Evolutionary conservation across 2,329 filamentous ascomycete genomes (phyloP), one percentile per base, ranked within the genome.

Genomic region (Xylariomycetidae sp.): DNA sequence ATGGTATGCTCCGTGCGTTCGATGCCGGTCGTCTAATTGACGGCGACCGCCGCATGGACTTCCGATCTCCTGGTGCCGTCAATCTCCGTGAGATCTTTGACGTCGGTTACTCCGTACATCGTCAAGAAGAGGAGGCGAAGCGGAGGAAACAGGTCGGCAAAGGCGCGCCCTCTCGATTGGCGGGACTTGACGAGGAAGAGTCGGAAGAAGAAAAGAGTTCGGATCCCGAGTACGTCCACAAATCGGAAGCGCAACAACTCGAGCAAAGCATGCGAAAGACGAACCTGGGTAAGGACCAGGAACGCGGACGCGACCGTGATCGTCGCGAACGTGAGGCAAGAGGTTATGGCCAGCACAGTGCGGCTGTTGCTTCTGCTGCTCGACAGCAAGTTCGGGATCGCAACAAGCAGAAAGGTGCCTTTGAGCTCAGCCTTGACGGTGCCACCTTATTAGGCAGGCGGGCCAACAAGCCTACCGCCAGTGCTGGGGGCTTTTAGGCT

Each of bases 31-130:
- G 68, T 31, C 55, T 77, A 12, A 60, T 68, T 26, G 73, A 76
- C 20, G 60, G 68, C 23, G 82, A 83, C 18, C 80, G 77, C 42
- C 79, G 85, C 13, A 79, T 82, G 63, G 92, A 98, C 59, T 98
- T 96, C 79, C 79, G 92, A 37, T 96, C 89, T 0, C 92, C 92
- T 0, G 92, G 89, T 31, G 89, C 87, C 3, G 82, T 98, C 61
- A 96, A 96, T 56, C 68, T 98, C 10, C 86, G 92, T 39, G 92
- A 98, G 60, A 89, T 96, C 3, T 98, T 98, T 47, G 92, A 98
- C 53, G 90, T 98, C 30, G 83, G 87, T n/a, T 98, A 98, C 53
- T 90, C 92, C 7, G 92, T 98, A 7, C 92, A 96, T 57, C 74
- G 92, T 29, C 88, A 96, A 60, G 92, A 96, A 61, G 92, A 98